Conservation (phyloP, 2,329 filamentous ascomycete species). For the Xylaria sp. region DNA sequence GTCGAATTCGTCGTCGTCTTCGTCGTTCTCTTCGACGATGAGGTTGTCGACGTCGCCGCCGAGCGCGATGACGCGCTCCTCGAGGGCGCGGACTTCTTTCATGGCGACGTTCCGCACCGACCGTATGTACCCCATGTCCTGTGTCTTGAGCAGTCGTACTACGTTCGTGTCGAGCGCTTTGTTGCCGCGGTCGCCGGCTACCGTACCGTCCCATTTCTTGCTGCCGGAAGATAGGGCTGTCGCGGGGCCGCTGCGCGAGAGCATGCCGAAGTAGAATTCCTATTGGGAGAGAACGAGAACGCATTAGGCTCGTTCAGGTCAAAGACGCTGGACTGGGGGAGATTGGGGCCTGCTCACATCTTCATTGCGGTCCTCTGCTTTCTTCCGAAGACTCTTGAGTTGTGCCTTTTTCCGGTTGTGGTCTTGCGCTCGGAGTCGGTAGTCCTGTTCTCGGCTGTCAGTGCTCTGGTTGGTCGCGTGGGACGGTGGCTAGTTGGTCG, state of each 20-base stretch:
- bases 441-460: constrained; percentile 58
- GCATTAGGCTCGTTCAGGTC: constrained; percentile 9
- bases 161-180: constrained; percentile 65
- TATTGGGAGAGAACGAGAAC: background rate
- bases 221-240: constrained; percentile 61
- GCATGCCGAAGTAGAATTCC: constrained; percentile 77
- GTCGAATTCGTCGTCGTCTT: constrained; percentile 50
- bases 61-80: constrained; percentile 64
- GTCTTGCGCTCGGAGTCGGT: constrained; percentile 72
- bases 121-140: constrained; percentile 73
- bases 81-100: constrained; percentile 67
- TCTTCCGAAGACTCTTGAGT: constrained; percentile 68
- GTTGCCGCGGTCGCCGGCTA: constrained; percentile 69
- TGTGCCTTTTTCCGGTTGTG: constrained; percentile 73
- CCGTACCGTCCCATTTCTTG: constrained; percentile 65
- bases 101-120: constrained; percentile 69
- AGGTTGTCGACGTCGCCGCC: constrained; percentile 47
- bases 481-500: background rate
- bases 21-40: constrained; percentile 37
- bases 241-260: constrained; percentile 68
- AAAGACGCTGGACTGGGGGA: too few relatives aligned
- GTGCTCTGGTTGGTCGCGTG: background rate
- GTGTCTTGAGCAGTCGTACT: constrained; percentile 73
- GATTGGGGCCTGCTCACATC: constrained; percentile 57
- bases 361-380: constrained; percentile 73